Conservation (phyloP, 306 rosid species). For the Cicer bijugum region DNA sequence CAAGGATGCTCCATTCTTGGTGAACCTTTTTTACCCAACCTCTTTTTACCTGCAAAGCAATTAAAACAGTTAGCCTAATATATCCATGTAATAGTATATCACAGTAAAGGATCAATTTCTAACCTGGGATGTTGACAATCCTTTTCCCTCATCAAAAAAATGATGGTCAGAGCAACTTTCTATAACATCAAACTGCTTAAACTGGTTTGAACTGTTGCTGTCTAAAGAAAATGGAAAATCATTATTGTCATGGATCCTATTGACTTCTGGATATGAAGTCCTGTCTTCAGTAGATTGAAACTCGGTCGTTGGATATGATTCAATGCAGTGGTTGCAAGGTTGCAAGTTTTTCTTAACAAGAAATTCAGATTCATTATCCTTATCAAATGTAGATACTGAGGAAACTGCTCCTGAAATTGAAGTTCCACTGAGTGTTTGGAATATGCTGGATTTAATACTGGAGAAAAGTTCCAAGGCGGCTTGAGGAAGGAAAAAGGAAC, state of each 20-base stretch:
- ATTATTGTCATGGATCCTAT: constrained; percentile 44
- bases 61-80: constrained; percentile 41
- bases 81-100: constrained; percentile 13
- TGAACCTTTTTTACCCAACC: constrained; percentile 90
- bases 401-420: constrained; percentile 55
- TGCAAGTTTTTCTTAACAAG: constrained; percentile 55
- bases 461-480: constrained; percentile 76
- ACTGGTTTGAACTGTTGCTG: constrained; percentile 50
- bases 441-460: constrained; percentile 61
- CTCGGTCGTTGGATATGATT: constrained; percentile 47
- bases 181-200: constrained; percentile 73
- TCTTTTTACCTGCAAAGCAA: constrained; percentile 61
- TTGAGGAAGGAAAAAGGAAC: constrained; percentile 70
- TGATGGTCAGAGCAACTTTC: constrained; percentile 77
- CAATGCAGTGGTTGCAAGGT: constrained; percentile 53
- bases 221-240: constrained; percentile 48
- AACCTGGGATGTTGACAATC: constrained; percentile 67
- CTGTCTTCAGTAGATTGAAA: constrained; percentile 48
- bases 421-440: constrained; percentile 59
- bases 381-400: constrained; percentile 54
- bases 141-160: constrained; percentile 60
- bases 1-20: constrained; percentile 90
- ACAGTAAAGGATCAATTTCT: constrained; percentile 41
- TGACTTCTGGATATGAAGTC: constrained; percentile 47
- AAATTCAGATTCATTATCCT: constrained; percentile 51